Evolutionary conservation across 2,329 filamentous ascomycete genomes (phyloP).

Genomic region (Trichoderma endophyticum): DNA sequence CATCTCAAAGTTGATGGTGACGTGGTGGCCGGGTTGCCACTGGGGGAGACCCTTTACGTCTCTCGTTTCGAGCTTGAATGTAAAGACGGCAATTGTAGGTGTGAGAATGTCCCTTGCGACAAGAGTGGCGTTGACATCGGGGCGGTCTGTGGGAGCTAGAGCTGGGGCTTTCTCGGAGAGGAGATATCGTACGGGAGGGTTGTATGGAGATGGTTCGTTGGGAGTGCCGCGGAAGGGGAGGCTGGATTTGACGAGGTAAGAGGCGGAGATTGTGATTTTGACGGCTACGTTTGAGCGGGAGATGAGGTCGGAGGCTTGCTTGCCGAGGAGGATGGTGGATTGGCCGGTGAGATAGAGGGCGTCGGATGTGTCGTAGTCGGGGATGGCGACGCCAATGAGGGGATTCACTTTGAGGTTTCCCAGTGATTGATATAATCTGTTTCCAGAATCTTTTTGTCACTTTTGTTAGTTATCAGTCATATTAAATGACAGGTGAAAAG

Average conservation of each 20-base stretch:
- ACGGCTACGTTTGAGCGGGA: slow-evolving; percentile 71
- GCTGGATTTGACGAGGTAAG: slow-evolving; percentile 60
- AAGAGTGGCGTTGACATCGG: slow-evolving; percentile 50
- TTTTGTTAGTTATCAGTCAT: not conserved
- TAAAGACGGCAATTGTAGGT: slow-evolving; percentile 64
- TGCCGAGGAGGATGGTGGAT: slow-evolving; percentile 63
- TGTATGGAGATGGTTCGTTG: slow-evolving; percentile 70
- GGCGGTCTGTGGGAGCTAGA: slow-evolving; percentile 12
- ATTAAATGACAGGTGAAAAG: not conserved
- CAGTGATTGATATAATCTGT: slow-evolving; percentile 77
- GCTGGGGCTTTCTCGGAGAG: slow-evolving; percentile 48
- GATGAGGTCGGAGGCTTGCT: slow-evolving; percentile 59
- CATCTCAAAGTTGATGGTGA: slow-evolving; percentile 67
- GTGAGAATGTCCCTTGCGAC: slow-evolving; percentile 58
- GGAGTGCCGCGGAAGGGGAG: slow-evolving; percentile 64
- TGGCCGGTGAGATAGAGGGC: slow-evolving; percentile 72
- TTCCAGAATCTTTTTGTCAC: slow-evolving; percentile 60
- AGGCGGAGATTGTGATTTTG: slow-evolving; percentile 59
- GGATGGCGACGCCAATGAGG: slow-evolving; percentile 65
- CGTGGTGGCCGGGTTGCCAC: slow-evolving; percentile 72
- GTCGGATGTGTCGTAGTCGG: slow-evolving; percentile 69
- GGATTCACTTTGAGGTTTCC: slow-evolving; percentile 71
- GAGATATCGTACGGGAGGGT: slow-evolving; percentile 67
- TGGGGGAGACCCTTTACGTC: slow-evolving; percentile 19
- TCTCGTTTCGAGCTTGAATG: slow-evolving; percentile 38